Conservation (phyloP, 2,329 filamentous ascomycete species). For the Diaporthe sp. region DNA sequence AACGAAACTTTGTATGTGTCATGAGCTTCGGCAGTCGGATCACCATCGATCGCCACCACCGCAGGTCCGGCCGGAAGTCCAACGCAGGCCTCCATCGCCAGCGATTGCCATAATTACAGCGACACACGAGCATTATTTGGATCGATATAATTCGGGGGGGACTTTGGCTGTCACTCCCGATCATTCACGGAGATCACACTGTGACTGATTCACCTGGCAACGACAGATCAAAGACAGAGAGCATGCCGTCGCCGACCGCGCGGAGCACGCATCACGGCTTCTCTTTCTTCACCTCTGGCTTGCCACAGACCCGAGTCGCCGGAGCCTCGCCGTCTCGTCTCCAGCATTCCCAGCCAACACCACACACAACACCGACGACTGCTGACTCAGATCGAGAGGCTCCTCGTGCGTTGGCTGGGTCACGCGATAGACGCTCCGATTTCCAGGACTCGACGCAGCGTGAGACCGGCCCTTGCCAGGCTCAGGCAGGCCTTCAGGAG, state of each 20-base stretch:
- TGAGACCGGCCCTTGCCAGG: too few species aligned
- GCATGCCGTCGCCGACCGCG: not conserved
- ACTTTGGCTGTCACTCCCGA: not conserved
- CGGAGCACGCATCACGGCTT: not conserved
- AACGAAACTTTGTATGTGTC: conserved; percentile 28
- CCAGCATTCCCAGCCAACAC: not conserved
- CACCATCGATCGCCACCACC: not conserved
- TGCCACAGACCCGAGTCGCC: not conserved
- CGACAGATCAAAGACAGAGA: not conserved
- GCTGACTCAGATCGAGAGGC: not conserved
- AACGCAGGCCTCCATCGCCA: not conserved
- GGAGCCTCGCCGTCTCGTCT: not conserved
- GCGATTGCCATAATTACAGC: too few species aligned
- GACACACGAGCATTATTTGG: not conserved
- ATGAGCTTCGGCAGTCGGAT: conserved; percentile 26
- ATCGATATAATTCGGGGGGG: not conserved
- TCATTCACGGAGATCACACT: too few species aligned
- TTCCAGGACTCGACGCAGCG: too few species aligned
- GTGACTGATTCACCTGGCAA: not conserved
- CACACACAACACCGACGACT: not conserved
- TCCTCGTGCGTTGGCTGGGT: not conserved
- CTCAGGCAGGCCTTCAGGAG: too few species aligned
- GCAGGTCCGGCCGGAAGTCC: not conserved
- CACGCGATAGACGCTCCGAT: not conserved
- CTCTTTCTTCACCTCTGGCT: not conserved